Conservation (phyloP, 2,329 filamentous ascomycete genomes). For the Blastomyces emzantsi region DNA sequence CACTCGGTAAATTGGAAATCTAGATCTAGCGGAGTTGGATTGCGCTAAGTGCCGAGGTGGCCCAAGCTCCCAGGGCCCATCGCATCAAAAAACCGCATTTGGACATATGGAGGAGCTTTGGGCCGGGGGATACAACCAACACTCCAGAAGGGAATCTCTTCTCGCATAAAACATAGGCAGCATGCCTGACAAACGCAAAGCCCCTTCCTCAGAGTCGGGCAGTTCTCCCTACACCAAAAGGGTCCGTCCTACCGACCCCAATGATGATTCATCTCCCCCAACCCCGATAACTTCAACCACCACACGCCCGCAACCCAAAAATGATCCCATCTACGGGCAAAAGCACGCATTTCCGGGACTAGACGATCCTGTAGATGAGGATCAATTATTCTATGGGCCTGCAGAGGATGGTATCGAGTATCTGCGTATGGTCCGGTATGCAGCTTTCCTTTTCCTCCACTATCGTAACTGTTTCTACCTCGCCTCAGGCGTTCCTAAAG, state of each 20-base stretch:
- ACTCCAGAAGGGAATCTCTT: neutral
- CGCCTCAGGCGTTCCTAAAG: conserved; percentile 7
- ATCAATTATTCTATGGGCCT: conserved; percentile 59
- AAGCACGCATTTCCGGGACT: conserved; percentile 61
- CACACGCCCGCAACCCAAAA: conserved; percentile 30
- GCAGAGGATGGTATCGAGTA: conserved; percentile 61
- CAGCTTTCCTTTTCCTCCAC: conserved; percentile 10
- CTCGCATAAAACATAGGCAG: neutral
- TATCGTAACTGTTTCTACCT: conserved; percentile 23
- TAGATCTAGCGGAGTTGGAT: neutral
- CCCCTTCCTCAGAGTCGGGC: neutral
- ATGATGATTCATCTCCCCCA: conserved; percentile 8
- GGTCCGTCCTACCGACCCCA: neutral
- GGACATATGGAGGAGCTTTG: neutral
- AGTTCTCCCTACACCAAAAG: conserved; percentile 6
- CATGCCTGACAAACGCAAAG: conserved; percentile 9
- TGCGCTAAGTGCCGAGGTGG: neutral
- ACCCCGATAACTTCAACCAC: conserved; percentile 13
- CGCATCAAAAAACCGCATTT: neutral
- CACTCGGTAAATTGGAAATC: neutral
- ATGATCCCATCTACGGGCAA: conserved; percentile 61
- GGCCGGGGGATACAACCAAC: too few relatives aligned
- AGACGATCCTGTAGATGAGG: conserved; percentile 39
- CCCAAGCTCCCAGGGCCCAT: conserved; percentile 3
- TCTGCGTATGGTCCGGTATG: conserved; percentile 60